phyloP scores from a whole-genome alignment of 2,329 filamentous ascomycete genomes.

The Septoria petroselini region DNA sequence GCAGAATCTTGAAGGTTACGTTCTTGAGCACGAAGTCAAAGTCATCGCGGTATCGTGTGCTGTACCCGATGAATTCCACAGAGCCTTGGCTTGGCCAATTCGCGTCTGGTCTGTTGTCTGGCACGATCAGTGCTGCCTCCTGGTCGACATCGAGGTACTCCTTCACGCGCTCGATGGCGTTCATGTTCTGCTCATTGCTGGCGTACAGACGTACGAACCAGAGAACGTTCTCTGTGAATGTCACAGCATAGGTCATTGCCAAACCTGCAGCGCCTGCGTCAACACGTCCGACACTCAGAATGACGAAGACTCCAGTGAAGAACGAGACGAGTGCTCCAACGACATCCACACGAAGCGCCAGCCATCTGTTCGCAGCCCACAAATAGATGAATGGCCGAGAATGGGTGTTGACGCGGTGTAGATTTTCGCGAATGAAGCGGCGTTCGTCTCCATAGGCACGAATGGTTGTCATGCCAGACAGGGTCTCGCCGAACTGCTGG shows the following conservation, averaged over 20 bases:
- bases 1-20: slow-evolving; percentile 79
- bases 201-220: slow-evolving; percentile 95
- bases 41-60: slow-evolving; percentile 82
- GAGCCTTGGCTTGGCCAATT: slow-evolving; percentile 84
- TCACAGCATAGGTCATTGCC: slow-evolving; percentile 91
- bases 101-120: slow-evolving; percentile 70
- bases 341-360: slow-evolving; percentile 85
- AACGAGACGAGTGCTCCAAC: slow-evolving; percentile 90
- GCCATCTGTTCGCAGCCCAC: slow-evolving; percentile 96
- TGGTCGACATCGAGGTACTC: slow-evolving; percentile 97
- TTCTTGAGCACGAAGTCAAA: slow-evolving; percentile 81
- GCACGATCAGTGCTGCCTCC: slow-evolving; percentile 74
- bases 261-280: slow-evolving; percentile 90
- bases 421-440: slow-evolving; percentile 88
- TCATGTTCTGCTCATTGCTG: slow-evolving; percentile 98
- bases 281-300: slow-evolving; percentile 75
- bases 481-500: slow-evolving; percentile 95
- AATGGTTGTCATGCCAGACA: slow-evolving; percentile 93
- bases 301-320: slow-evolving; percentile 87
- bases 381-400: slow-evolving; percentile 92
- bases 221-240: slow-evolving; percentile 92
- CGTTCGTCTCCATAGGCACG: slow-evolving; percentile 92
- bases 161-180: slow-evolving; percentile 94
- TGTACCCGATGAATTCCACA: slow-evolving; percentile 85
- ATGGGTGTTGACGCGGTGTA: slow-evolving; percentile 82